A percentile compares a stretch with the other conserved stretches of the same genome.
Evolutionary conservation across 345 rosid species (phyloP).

Genomic region (Rhodomyrtus tomentosa): DNA sequence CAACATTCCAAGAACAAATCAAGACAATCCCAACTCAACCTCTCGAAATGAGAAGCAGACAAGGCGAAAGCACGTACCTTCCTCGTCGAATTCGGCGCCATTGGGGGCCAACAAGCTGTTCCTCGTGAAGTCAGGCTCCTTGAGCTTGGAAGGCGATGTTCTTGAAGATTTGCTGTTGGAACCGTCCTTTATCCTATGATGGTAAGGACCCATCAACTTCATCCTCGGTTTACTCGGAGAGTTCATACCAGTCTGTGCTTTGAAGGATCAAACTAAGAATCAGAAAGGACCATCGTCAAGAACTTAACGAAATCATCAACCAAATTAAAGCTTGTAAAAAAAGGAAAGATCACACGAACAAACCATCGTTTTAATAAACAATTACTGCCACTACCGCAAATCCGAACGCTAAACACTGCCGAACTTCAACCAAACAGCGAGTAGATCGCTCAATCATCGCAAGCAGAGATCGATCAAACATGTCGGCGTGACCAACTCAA

Average conservation of each 20-base stretch:
- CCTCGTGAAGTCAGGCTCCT: constrained; percentile 57
- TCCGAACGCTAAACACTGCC: not conserved
- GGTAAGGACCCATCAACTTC: constrained; percentile 69
- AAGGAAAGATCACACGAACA: not conserved
- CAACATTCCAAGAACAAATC: not conserved
- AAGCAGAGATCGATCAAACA: not conserved
- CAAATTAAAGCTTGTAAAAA: not conserved
- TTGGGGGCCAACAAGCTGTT: constrained; percentile 57
- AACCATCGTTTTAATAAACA: not conserved
- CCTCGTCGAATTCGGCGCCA: constrained; percentile 30
- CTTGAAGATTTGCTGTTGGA: constrained; percentile 70
- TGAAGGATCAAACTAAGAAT: not conserved
- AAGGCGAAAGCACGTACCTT: constrained; percentile 22
- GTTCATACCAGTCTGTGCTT: constrained; percentile 54
- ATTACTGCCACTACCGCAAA: not conserved
- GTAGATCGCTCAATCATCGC: not conserved
- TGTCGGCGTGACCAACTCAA: not conserved
- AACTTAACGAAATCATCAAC: not conserved
- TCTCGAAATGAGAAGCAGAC: not conserved
- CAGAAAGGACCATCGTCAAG: not conserved
- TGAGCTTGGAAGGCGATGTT: constrained; percentile 84
- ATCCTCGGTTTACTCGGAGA: constrained; percentile 90
- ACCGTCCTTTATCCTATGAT: constrained; percentile 55
- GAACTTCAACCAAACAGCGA: not conserved
- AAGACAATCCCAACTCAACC: not conserved